Evolutionary conservation across 192 early-diverging fungal genomes (phyloP).

Genomic region (Funneliformis mosseae): DNA sequence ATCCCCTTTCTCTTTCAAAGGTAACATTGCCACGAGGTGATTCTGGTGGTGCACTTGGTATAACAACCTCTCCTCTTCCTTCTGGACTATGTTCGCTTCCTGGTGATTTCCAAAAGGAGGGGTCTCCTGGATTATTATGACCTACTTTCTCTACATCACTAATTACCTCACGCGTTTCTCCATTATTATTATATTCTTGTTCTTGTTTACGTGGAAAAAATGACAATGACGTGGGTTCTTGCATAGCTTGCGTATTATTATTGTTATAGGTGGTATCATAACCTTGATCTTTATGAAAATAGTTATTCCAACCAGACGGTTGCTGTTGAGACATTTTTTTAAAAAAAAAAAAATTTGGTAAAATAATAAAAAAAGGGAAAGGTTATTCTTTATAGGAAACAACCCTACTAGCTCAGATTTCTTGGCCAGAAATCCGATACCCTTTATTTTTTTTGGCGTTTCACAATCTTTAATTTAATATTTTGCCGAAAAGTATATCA

Average conservation of each 20-base stretch:
- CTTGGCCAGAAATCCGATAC: no score
- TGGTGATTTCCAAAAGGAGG: constrained; percentile 1
- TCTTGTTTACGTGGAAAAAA: background rate
- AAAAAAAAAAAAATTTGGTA: background rate
- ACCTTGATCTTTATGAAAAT: background rate
- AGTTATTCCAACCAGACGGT: background rate
- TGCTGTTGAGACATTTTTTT: background rate
- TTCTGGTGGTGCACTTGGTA: constrained; percentile 23
- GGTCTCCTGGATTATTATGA: background rate
- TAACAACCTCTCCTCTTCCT: background rate
- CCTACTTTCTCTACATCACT: background rate
- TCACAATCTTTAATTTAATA: no score
- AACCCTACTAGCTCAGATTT: no score
- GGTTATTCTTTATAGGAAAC: no score
- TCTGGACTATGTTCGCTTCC: background rate
- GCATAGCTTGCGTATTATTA: background rate
- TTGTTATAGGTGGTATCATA: background rate
- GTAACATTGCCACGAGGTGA: background rate
- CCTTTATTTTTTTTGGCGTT: no score
- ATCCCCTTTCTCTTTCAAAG: background rate
- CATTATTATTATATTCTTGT: no score
- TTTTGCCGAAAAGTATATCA: no score
- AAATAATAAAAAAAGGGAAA: background rate
- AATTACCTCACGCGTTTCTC: no score
- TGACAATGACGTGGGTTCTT: background rate